Evolutionary conservation across 192 early-diverging fungal species (phyloP).

Genomic region (Coemansia sp.): DNA sequence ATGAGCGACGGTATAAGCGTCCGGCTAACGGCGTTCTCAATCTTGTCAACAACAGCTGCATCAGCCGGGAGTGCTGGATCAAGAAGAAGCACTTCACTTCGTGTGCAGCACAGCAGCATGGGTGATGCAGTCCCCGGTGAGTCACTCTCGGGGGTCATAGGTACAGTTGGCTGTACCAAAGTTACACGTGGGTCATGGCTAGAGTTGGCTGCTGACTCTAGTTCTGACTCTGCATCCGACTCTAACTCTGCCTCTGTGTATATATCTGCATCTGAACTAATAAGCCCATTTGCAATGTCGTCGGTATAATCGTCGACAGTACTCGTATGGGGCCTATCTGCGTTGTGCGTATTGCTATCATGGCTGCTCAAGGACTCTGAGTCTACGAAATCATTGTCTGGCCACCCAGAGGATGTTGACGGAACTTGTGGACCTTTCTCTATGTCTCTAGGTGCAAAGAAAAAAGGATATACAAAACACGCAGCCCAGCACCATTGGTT

Average conservation of each 20-base stretch:
- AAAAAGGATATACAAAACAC: slow-evolving; percentile 40
- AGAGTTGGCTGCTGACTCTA: neutral
- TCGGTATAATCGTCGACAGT: slow-evolving; percentile 10
- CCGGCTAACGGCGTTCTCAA: slow-evolving; percentile 17
- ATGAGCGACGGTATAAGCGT: slow-evolving; percentile 4
- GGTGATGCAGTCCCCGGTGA: slow-evolving; percentile 11
- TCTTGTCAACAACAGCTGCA: slow-evolving; percentile 26
- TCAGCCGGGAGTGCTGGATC: slow-evolving; percentile 13
- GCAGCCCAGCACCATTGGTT: slow-evolving; percentile 39
- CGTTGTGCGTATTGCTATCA: neutral
- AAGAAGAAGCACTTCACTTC: slow-evolving; percentile 28
- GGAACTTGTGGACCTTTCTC: too few relatives aligned
- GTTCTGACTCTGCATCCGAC: neutral
- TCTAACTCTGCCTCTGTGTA: neutral
- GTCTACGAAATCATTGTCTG: neutral
- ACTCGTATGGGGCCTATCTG: neutral
- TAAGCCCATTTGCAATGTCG: slow-evolving; percentile 33
- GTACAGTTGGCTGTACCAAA: neutral
- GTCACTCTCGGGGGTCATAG: neutral
- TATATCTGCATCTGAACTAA: neutral
- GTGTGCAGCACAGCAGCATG: slow-evolving; percentile 36
- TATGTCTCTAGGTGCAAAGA: slow-evolving; percentile 11
- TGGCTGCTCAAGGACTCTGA: neutral
- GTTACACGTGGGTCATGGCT: neutral
- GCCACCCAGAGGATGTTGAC: neutral